These are phyloP conservation scores for Beauveria pseudobassiana DNA, from an alignment of 2,329 filamentous ascomycete genomes.

Conservation along the genomic window DNA sequence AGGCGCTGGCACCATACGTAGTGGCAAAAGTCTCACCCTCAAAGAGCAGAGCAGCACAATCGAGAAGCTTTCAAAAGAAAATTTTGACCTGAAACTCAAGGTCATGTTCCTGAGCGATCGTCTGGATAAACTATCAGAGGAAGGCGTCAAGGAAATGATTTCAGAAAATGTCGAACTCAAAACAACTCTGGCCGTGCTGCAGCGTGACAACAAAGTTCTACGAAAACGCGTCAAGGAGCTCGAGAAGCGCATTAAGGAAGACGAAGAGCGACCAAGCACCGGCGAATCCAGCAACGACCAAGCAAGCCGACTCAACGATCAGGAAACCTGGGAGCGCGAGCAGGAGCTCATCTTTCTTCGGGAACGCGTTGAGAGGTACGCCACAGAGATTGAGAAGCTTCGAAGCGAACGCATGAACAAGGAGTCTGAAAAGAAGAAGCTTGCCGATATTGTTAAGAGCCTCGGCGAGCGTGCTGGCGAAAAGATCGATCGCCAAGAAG, in stretches of 20 bases:
- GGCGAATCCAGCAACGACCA: conserved; percentile 55
- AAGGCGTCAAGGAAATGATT: conserved; percentile 96
- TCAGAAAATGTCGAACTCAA: conserved; percentile 94
- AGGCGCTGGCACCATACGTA: conserved; percentile 44
- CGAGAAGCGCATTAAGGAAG: conserved; percentile 68
- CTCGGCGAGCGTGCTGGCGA: conserved; percentile 43
- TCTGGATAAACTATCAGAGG: conserved; percentile 86
- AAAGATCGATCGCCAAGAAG: conserved; percentile 47
- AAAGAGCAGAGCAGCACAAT: conserved; percentile 98
- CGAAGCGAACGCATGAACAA: conserved; percentile 68
- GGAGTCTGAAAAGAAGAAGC: conserved; percentile 77
- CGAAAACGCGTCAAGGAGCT: conserved; percentile 77
- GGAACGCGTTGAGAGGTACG: conserved; percentile 78
- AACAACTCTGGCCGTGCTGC: conserved; percentile 78
- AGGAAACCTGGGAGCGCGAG: conserved; percentile 62
- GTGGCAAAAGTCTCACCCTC: conserved; percentile 70
- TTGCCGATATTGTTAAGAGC: conserved; percentile 68
- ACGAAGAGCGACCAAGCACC: conserved; percentile 55
- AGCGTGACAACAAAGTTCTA: conserved; percentile 82
- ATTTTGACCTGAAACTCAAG: conserved; percentile 94
- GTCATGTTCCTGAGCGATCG: conserved; percentile 96
- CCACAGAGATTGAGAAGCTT: conserved; percentile 75
- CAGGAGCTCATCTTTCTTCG: conserved; percentile 80
- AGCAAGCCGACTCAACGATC: conserved; percentile 47
- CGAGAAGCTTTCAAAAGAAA: conserved; percentile 92